A percentile compares a stretch with the other conserved stretches of the same genome.
Evolutionary conservation across 768 basidiomycete genomes (phyloP).

Genomic region (Roridomyces roridus): DNA sequence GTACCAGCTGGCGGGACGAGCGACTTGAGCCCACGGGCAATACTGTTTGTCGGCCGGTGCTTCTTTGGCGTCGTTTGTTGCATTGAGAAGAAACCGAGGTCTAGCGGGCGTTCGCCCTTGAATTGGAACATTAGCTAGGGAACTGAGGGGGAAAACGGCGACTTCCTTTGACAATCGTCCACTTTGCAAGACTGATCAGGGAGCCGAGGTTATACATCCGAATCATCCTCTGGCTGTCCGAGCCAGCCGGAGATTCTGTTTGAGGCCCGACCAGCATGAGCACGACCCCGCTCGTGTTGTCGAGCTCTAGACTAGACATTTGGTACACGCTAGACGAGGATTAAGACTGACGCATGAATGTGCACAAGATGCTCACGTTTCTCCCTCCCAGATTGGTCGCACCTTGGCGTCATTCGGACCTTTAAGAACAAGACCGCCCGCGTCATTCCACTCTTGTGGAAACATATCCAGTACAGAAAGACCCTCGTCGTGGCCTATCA

Average conservation of each 20-base stretch:
- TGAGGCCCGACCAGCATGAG: slow-evolving; percentile 77
- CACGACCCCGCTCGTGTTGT: slow-evolving; percentile 68
- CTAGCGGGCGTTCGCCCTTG: slow-evolving; percentile 66
- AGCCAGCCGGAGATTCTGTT: slow-evolving; percentile 45
- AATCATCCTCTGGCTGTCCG: slow-evolving; percentile 60
- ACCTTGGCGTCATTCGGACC: slow-evolving; percentile 77
- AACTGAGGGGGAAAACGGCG: background rate
- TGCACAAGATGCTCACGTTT: no score
- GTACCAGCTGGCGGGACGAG: slow-evolving; percentile 46
- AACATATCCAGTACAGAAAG: slow-evolving; percentile 86
- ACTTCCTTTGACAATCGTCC: slow-evolving; percentile 69
- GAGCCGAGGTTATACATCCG: slow-evolving; percentile 88
- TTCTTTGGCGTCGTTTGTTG: slow-evolving; percentile 55
- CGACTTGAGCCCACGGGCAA: slow-evolving; percentile 69
- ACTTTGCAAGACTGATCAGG: slow-evolving; percentile 75
- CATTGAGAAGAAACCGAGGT: slow-evolving; percentile 59
- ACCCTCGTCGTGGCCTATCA: slow-evolving; percentile 82
- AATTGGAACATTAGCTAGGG: background rate
- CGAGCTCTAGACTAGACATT: slow-evolving; percentile 76
- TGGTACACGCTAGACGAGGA: slow-evolving; percentile 69
- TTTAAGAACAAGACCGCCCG: slow-evolving; percentile 52
- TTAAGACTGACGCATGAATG: no score
- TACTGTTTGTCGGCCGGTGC: slow-evolving; percentile 60
- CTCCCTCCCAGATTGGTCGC: slow-evolving; percentile 75
- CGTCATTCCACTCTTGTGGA: slow-evolving; percentile 70